Conservation (phyloP, 164 flowering plant species). For the grape (Vitis vinifera) region ASM3070453v1 NC_081811.1:2642501-2643000, state of each 20-base stretch:
- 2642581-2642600: background rate
- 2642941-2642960: too few species aligned
- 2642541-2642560: slow-evolving; percentile 46
- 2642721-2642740: background rate
- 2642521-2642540: slow-evolving; percentile 62
- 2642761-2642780: background rate
- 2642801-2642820: slow-evolving; percentile 60
- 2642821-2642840: slow-evolving; percentile 51
- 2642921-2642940: background rate
- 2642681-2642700: too few species aligned
- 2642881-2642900: slow-evolving; percentile 39
- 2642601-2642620: too few species aligned
- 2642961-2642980: too few species aligned
- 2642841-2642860: slow-evolving; percentile 72
- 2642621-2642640: too few species aligned
- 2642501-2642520: slow-evolving; percentile 39
- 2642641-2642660: too few species aligned
- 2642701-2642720: background rate
- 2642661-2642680: too few species aligned
- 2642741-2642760: background rate
- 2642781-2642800: slow-evolving; percentile 24
- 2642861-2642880: slow-evolving; percentile 67
- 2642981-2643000: too few species aligned
- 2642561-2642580: background rate
- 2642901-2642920: background rate